These are phyloP conservation scores for Noccaea caerulescens DNA, from an alignment of 345 rosid genomes.

Conservation along the genomic window DNA sequence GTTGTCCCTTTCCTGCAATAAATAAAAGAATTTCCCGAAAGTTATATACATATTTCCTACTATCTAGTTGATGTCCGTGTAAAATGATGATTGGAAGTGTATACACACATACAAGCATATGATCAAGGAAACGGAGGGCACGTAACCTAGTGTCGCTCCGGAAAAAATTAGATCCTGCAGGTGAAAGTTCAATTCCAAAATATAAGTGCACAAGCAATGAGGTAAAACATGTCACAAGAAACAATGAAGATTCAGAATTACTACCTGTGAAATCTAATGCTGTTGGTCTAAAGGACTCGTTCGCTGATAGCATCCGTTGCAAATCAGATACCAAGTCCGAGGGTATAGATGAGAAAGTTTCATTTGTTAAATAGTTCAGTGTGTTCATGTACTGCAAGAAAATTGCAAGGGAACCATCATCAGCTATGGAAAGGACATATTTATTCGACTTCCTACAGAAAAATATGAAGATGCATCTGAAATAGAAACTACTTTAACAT, in stretches of 20 bases:
- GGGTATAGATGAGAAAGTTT: conserved; percentile 80
- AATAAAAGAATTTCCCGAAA: conserved; percentile 20
- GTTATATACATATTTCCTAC: background rate
- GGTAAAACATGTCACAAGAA: conserved; percentile 19
- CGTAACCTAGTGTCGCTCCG: conserved; percentile 95
- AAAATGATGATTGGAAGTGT: conserved; percentile 20
- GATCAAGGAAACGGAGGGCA: conserved; percentile 98
- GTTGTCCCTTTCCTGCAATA: conserved; percentile 85
- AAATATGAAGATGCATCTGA: background rate
- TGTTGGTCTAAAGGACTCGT: conserved; percentile 83
- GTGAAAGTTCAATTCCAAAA: conserved; percentile 27
- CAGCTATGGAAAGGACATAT: conserved; percentile 18
- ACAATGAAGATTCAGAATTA: conserved; percentile 15
- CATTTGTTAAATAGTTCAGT: conserved; percentile 81
- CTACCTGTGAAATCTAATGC: conserved; percentile 92
- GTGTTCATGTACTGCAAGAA: conserved; percentile 86
- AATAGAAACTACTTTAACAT: conserved; percentile 11
- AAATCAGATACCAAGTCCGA: conserved; percentile 79
- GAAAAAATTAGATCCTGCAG: conserved; percentile 87
- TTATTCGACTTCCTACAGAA: background rate
- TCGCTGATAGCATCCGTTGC: conserved; percentile 84
- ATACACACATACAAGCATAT: conserved; percentile 81
- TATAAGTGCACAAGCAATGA: conserved; percentile 24
- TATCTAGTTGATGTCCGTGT: conserved; percentile 10
- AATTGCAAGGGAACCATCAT: conserved; percentile 25